phyloP scores from a whole-genome alignment of 805 yeast species.

The Candida tibetensis region DNA sequence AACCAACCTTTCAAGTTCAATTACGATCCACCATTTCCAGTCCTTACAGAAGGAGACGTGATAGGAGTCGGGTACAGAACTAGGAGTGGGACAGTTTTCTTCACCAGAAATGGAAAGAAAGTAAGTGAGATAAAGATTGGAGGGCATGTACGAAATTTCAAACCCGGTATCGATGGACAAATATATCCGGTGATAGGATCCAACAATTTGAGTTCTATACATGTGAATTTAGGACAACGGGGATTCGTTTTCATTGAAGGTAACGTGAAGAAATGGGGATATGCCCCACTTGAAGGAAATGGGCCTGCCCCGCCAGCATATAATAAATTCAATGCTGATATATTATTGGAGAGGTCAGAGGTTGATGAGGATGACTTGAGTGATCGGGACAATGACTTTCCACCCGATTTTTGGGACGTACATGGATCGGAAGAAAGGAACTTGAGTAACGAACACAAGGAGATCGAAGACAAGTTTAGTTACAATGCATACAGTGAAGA shows the following conservation, averaged over 20 bases:
- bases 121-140: constrained; percentile 77
- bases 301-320: constrained; percentile 95
- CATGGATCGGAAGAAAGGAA: constrained; percentile 13
- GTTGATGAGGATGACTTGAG: constrained; percentile 47
- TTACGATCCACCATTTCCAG: constrained; percentile 55
- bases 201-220: constrained; percentile 74
- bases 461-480: constrained; percentile 28
- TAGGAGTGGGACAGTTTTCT: constrained; percentile 80
- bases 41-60: constrained; percentile 78
- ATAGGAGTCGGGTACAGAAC: constrained; percentile 88
- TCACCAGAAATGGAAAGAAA: constrained; percentile 92
- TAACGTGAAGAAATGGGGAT: constrained; percentile 93
- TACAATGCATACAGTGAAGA: constrained; percentile 41
- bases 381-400: constrained; percentile 48
- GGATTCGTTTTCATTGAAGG: constrained; percentile 92
- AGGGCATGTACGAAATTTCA: constrained; percentile 73
- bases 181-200: constrained; percentile 91
- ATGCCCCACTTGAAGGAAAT: constrained; percentile 84
- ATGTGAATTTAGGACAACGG: constrained; percentile 83
- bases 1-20: constrained; percentile 66
- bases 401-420: constrained; percentile 54
- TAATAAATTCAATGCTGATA: constrained; percentile 73
- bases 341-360: constrained; percentile 66
- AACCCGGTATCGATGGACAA: constrained; percentile 43
- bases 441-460: not conserved